These are phyloP conservation scores for Castanea crenata DNA, from an alignment of 306 rosid genomes.

Conservation along the genomic window DNA sequence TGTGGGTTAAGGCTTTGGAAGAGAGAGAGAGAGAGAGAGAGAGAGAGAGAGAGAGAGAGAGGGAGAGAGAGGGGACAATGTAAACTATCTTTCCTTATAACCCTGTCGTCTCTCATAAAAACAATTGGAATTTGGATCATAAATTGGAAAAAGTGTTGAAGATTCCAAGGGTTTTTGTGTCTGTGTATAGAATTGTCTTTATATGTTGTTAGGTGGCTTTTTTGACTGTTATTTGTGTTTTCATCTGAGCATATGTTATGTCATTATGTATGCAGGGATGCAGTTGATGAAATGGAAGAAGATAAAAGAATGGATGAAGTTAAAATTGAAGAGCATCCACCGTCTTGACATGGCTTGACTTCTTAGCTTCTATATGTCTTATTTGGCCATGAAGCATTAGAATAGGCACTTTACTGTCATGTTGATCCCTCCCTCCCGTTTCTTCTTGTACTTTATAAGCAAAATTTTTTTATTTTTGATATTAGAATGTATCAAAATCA, in stretches of 20 bases:
- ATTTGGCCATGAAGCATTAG: slow-evolving; percentile 1
- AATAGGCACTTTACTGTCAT: background rate
- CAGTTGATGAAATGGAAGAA: slow-evolving; percentile 57
- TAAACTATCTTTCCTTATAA: background rate
- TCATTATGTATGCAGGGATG: slow-evolving; percentile 38
- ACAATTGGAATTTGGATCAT: background rate
- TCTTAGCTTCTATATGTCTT: slow-evolving; percentile 17
- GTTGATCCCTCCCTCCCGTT: background rate
- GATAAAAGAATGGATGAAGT: slow-evolving; percentile 63
- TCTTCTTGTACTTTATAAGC: background rate
- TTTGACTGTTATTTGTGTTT: slow-evolving; percentile 4
- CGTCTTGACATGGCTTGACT: slow-evolving; percentile 21
- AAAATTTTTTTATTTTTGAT: background rate
- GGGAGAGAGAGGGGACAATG: background rate
- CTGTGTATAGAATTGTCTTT: background rate
- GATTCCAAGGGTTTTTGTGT: too few relatives aligned
- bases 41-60: too few relatives aligned
- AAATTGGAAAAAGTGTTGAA: too few relatives aligned
- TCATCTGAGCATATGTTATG: slow-evolving; percentile 17
- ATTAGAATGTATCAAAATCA: background rate
- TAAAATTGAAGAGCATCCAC: slow-evolving; percentile 30
- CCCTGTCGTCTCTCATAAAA: background rate
- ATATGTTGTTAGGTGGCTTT: background rate
- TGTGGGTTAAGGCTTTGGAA: background rate
- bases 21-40: background rate